Evolutionary conservation across 192 early-diverging fungal genomes (phyloP), one percentile per base, ranked within the genome.

Genomic region (Entomortierella parvispora): DNA sequence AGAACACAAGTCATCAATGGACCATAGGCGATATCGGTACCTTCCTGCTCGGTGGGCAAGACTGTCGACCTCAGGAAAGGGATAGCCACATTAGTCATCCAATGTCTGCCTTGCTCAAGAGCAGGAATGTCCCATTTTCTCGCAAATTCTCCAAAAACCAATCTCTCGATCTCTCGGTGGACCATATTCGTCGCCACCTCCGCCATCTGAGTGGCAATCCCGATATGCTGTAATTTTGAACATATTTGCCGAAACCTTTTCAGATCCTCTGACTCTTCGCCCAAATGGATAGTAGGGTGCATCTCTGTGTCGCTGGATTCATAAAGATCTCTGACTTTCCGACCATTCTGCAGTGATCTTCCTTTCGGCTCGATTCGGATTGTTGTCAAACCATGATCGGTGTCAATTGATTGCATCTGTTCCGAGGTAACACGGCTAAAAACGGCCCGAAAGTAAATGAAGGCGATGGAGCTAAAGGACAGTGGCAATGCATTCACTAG

Each of bases 141-240:
- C 33, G 62, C 54, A 18, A 77, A 77, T 0, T 48, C 46, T 0
- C n/a, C 50, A 33, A 77, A 61, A 29, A 77, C 64, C 49, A 68
- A 64, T 25, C 31, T 31, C 32, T 68, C 65, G 18, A 77, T 60
- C 29, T 64, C 54, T 43, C 56, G 22, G 53, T 77, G 64, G 5
- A 77, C 34, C 58, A 77, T 58, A 28, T 65, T 54, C 1, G 61
- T 77, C 17, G 68, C 55, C 0, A 77, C 65, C 44, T 77, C 60
- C 1, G 74, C 68, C 74, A 68, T 68, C 10, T 56, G 58, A 15
- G 60, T 33, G 3, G 54, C 66, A 37, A 77, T 68, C 8, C 65
- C 74, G 20, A 68, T 63, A n/a, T 77, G 65, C 18, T 77, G 65
- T 29, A 77, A 45, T n/a, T 57, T 47, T 6, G 55, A 53, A 43